Conservation (phyloP, 2,329 filamentous ascomycete genomes). For the Fusarium ramigenum region DNA sequence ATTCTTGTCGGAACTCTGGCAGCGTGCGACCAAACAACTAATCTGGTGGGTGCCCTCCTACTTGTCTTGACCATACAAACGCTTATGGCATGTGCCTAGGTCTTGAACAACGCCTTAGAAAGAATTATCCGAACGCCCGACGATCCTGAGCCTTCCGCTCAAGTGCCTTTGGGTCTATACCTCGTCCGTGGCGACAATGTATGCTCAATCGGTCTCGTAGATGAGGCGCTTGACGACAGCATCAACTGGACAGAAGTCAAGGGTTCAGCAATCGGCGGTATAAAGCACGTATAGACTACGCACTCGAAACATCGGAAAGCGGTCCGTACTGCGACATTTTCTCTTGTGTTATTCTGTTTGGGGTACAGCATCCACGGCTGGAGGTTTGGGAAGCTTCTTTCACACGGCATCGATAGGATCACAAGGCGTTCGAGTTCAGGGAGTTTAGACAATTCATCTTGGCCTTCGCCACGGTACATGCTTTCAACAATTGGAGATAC, state of each 20-base stretch:
- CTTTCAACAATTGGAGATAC: constrained; percentile 7
- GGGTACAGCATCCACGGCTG: constrained; percentile 29
- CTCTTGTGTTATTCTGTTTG: constrained; percentile 26
- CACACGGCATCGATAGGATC: constrained; percentile 26
- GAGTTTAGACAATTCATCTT: constrained; percentile 43
- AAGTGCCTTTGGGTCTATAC: constrained; percentile 87
- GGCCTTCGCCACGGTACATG: constrained; percentile 34
- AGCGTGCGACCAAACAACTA: constrained; percentile 90
- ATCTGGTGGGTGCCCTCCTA: constrained; percentile 66
- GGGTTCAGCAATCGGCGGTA: constrained; percentile 82
- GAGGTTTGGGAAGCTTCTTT: constrained; percentile 12
- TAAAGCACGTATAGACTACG: constrained; percentile 72
- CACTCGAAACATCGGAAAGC: neutral
- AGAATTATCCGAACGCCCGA: constrained; percentile 89
- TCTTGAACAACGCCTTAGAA: constrained; percentile 84
- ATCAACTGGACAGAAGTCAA: constrained; percentile 95
- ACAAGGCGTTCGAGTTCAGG: constrained; percentile 42
- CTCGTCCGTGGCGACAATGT: constrained; percentile 95
- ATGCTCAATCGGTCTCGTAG: constrained; percentile 86
- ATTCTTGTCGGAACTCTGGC: constrained; percentile 85
- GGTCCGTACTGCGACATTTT: neutral
- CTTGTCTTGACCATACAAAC: neutral
- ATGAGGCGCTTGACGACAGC: constrained; percentile 86
- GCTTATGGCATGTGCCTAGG: constrained; percentile 55
- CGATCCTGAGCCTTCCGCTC: constrained; percentile 80